Base-by-base conservation (phyloP, 2,329 filamentous ascomycete genomes). In the Ophiostoma quercus region DNA sequence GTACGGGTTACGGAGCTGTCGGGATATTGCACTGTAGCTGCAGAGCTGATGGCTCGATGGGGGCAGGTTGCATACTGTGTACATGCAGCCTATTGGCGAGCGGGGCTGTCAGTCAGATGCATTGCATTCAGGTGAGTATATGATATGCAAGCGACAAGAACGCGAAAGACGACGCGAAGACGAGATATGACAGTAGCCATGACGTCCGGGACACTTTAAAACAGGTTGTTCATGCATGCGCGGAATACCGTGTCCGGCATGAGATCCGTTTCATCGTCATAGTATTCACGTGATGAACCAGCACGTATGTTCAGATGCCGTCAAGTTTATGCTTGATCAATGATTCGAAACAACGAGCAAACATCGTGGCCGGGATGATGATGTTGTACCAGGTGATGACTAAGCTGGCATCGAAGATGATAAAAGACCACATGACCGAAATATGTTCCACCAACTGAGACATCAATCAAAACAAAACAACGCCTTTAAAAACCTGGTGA, bases 21-120 rank as follows among this genome's bases (percentile, higher is more conserved):
- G 51, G 51, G 51, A 57, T n/a, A 57, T 57, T 57, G 22, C 51
- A 57, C 51, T 29, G n/a, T 57, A 57, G 51, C 51, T 57, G 51
- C 51, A 57, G 47, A 54, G 51, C 51, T 25, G 22, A 22, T 57
- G 43, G 22, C 47, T 54, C n/a, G 47, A n/a, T 51, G 47, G 47
- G 6, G 47, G 47, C 51, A 57, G 51, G 51, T 57, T 57, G 51
- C 51, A 57, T 47, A 19, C 39, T 43, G 14, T 19, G 16, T 47
- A n/a, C 43, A 47, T 47, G 34, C 34, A 47, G n/a, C n/a, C 2
- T 11, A 41, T 57, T 57, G 51, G 25, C 51, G 51, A 57, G 51
- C 51, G 51, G 51, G 51, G 51, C 51, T 25, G 51, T 12, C 22
- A 57, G 43, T 47, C 6, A 47, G 16, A 47, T 14, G 16, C 41